Conservation (phyloP, 768 basidiomycete species). For the Leccinum fibrillosum region DNA sequence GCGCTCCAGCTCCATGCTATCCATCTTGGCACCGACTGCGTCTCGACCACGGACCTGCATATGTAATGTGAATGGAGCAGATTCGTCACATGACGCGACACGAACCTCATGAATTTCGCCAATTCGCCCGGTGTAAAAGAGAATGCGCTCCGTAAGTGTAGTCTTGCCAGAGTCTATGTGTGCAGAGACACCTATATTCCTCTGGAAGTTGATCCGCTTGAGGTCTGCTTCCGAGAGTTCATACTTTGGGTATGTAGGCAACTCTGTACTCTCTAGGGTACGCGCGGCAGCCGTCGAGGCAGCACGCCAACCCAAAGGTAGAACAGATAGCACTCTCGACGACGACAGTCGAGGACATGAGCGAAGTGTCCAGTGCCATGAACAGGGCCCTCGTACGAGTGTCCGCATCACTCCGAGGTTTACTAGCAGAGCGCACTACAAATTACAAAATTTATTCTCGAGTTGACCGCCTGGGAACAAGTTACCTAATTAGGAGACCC, state of each 20-base stretch:
- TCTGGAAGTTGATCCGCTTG: conserved; percentile 64
- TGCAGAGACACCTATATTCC: conserved; percentile 95
- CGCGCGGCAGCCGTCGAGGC: conserved; percentile 43
- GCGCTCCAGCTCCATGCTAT: conserved; percentile 97
- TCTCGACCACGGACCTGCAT: conserved; percentile 86
- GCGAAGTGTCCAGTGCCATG: conserved; percentile 26
- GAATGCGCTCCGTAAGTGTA: conserved; percentile 91
- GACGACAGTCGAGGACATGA: conserved; percentile 10
- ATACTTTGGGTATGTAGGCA: conserved; percentile 35
- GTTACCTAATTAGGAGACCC: neutral
- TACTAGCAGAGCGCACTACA: no score
- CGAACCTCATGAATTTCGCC: conserved; percentile 93
- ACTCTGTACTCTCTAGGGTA: neutral
- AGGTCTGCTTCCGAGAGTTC: conserved; percentile 63
- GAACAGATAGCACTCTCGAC: neutral
- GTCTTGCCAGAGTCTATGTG: conserved; percentile 99
- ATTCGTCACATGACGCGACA: conserved; percentile 5
- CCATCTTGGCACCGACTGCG: conserved; percentile 98
- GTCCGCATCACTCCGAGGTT: conserved; percentile 20
- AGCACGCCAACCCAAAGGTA: conserved; percentile 28
- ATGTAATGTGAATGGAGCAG: neutral
- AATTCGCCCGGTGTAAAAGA: conserved; percentile 96
- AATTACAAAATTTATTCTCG: conserved; percentile 5
- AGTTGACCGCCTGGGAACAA: conserved; percentile 1
- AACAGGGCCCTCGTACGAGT: conserved; percentile 23